Evolutionary conservation across 176 grass and related monocot genomes (phyloP), one percentile per base, ranked within the genome.

Genomic region (Tillandsia leiboldiana): DNA sequence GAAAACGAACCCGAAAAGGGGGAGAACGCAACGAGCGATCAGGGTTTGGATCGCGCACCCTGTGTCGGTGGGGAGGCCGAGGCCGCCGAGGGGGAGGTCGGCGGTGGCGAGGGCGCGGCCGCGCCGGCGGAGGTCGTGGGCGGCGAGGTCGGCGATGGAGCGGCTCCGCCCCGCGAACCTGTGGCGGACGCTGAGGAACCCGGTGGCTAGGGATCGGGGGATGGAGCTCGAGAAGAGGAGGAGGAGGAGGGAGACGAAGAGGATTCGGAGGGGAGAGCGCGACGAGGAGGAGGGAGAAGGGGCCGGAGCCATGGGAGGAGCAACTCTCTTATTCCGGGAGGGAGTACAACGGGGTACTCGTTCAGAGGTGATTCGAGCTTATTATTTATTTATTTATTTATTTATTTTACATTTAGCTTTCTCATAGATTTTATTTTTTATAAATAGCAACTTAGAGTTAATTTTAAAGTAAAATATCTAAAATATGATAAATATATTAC

Each of bases 21-120:
- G 17, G 12, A 17, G 27, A 22, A 68, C 33, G 33, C 33, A 28
- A 68, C 18, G 11, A 67, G 28, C 8, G n/a, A 3, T 8, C 63
- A 11, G 49, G 24, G 8, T 51, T 12, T 54, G 15, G 11, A 74
- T 3, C 28, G 48, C 42, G 7, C 2, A 97, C 93, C 93, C 89
- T 22, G 86, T 75, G 64, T 78, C 83, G 20, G 89, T 97, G 74
- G 93, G 86, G 53, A 97, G 80, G 22, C 93, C 93, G 49, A 72
- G 17, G 77, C 93, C 93, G 59, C 93, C 93, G 53, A 97, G 70
- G 23, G 81, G 82, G 13, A 97, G 47, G 83, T 97, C 93, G 17
- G 77, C 74, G 5, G 84, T 62, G 17, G 73, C 75, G 22, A 97
- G 89, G 50, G 72, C 48, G 29, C 89, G 81, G 11, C 79, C 81